phyloP scores from a whole-genome alignment of 2,329 filamentous ascomycete genomes.

The Paraphaeosphaeria minitans region DNA sequence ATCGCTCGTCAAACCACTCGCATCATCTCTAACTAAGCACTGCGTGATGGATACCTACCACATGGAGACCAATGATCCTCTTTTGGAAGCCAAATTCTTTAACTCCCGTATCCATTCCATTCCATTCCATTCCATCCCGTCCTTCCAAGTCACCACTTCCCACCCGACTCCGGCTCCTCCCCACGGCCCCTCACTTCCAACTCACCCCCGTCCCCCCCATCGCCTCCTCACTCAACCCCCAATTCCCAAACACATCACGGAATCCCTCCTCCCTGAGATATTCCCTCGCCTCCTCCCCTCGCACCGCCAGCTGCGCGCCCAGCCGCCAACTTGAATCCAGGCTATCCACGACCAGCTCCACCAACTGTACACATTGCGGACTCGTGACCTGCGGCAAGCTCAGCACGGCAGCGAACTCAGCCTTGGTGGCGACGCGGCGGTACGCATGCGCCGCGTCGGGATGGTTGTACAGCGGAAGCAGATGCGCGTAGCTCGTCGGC shows the following conservation, averaged over 20 bases:
- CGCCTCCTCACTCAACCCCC: constrained; percentile 30
- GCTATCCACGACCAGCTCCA: constrained; percentile 51
- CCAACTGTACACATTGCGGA: constrained; percentile 44
- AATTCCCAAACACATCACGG: constrained; percentile 39
- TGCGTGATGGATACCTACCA: no score
- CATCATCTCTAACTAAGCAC: no score
- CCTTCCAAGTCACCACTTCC: no score
- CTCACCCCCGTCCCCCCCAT: not conserved
- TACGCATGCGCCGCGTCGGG: constrained; percentile 37
- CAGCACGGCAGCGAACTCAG: constrained; percentile 46
- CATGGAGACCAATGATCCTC: no score
- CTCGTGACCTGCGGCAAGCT: constrained; percentile 33
- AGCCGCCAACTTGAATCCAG: constrained; percentile 49
- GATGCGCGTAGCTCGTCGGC: constrained; percentile 46
- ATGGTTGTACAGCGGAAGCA: constrained; percentile 50
- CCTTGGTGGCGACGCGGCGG: constrained; percentile 45
- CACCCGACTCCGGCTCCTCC: no score
- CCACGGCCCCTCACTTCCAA: constrained; percentile 2
- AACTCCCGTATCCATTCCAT: no score
- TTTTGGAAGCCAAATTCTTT: no score
- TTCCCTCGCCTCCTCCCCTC: constrained; percentile 43
- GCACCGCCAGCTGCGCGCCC: constrained; percentile 40
- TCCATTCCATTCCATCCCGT: no score
- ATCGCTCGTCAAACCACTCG: no score
- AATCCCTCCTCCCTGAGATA: constrained; percentile 49